Evolutionary conservation across 192 early-diverging fungal species (phyloP), one percentile per base, ranked within the genome.

Genomic region (Funneliformis geosporum): DNA sequence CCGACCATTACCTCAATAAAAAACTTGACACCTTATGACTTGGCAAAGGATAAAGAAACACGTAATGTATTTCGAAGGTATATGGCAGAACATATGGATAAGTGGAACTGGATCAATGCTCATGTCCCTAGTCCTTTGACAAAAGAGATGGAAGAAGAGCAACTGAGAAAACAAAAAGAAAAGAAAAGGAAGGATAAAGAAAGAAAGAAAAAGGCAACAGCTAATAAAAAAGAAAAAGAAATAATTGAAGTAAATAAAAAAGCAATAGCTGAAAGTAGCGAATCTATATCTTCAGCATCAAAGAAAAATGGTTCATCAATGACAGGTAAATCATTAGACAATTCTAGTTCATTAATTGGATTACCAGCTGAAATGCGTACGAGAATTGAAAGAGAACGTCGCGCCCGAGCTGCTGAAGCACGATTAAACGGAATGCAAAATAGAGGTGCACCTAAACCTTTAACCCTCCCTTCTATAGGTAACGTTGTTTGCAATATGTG

Each of bases 321-420:
- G 18, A 82, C 71, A 10, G 43, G 44, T 43, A 81, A 59, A 64
- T 66, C 81, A 23, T 50, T 79, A 67, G 40, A 79, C 69, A 80
- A 72, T 84, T 66, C 76, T 55, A 39, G 80, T 78, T 77, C 65
- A 14, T 73, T 70, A 44, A 80, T 76, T 16, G 83, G 85, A 16
- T 79, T 89, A 75, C 83, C 93, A 14, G 90, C 93, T 1, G 95
- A 96, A 82, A 84, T 85, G 72, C 83, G 93, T 7, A 88, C 87
- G 83, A 82, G 88, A 61, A 79, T 96, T 38, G 95, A 96, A 75
- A 85, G 95, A 60, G 95, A 96, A 75, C 91, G 92, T 70, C 88
- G 93, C 44, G 93, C 93, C 2, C 81, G 87, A 71, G 94, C 94
- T 4, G 93, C 93, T 4, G 94, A 96, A 79, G 89, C 90, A 12